Base-by-base conservation (phyloP, 164 flowering plant species). In the Vitis labrusca region DNA sequence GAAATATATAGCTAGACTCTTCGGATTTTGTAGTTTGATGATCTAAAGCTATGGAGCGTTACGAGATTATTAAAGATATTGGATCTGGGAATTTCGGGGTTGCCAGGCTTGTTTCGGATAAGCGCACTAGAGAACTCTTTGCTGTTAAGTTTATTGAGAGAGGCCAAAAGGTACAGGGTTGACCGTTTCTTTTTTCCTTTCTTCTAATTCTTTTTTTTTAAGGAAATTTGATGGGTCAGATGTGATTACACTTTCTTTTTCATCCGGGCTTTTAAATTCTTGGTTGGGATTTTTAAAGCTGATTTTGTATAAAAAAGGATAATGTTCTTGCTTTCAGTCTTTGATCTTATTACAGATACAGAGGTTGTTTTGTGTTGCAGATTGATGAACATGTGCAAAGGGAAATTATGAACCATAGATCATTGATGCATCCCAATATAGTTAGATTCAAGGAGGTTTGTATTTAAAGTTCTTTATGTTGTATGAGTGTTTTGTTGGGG, bases 351-450 rank as follows among this genome's bases (percentile, higher is more conserved):
- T 50, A 52, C 11, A 37, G 7, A 37, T 13, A 47, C 3, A 1
- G 32, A 47, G 55, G 63, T 32, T 14, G 49, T 15, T 69, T 12
- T 69, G 50, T 73, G 29, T 62, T 66, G 49, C 84, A 90, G 95
- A 90, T 90, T 80, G 95, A 90, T 83, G 95, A 90, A 72, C 79
- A 90, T 81, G 95, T 90, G 66, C 89, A 81, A 65, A 88, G 95
- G 80, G 95, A 90, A 78, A 90, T 90, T 19, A 88, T 88, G 86
- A 90, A 90, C 78, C 94, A 90, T 30, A 85, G 94, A 63, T 86
- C 92, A n/a, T 77, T 90, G 73, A 85, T 77, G 76, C 95, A 90
- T 72, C 91, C 95, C 61, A 88, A 90, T 71, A 90, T 88, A 63
- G 73, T 88, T 57, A 79, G 87, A 70, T 90, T 90, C 81, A 90